Evolutionary conservation across 805 yeast genomes (phyloP).

Genomic region (Wickerhamomyces queroliae): DNA sequence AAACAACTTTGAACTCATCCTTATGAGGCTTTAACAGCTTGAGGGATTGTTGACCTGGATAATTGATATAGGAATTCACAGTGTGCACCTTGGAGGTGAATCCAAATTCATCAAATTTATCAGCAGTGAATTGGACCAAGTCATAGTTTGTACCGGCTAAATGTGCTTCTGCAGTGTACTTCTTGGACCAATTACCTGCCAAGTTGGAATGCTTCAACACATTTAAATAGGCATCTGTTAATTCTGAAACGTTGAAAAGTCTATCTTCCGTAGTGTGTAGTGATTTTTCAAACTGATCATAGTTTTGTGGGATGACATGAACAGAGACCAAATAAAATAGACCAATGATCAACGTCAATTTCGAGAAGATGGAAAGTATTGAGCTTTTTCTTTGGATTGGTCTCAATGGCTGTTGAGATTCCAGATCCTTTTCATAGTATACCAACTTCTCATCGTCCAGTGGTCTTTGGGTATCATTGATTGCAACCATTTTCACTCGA

Average conservation of each 20-base stretch:
- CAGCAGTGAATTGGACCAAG: conserved; percentile 53
- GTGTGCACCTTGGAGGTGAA: conserved; percentile 45
- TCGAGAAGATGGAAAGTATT: no score
- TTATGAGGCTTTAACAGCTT: conserved; percentile 27
- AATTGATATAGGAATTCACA: conserved; percentile 57
- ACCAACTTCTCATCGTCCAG: neutral
- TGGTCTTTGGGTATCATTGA: neutral
- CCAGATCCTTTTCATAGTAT: neutral
- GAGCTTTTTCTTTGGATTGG: neutral
- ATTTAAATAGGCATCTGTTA: conserved; percentile 18
- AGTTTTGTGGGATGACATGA: neutral
- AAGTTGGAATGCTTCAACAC: conserved; percentile 22
- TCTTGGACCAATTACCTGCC: conserved; percentile 49
- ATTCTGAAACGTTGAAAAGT: conserved; percentile 1
- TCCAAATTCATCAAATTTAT: conserved; percentile 56
- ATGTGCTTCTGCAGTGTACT: conserved; percentile 49
- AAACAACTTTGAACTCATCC: conserved; percentile 26
- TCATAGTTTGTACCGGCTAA: conserved; percentile 48
- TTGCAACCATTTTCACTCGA: neutral
- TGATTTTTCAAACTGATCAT: neutral
- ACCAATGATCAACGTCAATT: neutral
- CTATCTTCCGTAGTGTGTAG: neutral
- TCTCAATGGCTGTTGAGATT: neutral
- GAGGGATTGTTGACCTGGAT: conserved; percentile 52
- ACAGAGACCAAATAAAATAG: neutral